Evolutionary conservation across 768 basidiomycete species (phyloP), one percentile per base, ranked within the genome.

Genomic region (Grammothele lineata): DNA sequence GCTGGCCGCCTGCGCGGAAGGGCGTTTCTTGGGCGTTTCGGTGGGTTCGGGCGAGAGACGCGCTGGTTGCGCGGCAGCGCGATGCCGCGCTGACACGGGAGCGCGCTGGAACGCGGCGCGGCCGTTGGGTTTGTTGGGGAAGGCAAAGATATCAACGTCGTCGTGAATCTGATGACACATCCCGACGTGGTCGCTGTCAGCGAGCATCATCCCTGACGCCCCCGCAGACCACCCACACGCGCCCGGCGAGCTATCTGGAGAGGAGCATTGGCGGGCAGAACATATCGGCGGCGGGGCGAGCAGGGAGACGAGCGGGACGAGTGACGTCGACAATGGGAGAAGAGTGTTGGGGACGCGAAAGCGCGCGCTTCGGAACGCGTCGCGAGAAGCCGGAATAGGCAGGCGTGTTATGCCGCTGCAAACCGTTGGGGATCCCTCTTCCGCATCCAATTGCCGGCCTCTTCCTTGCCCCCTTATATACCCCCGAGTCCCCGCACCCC

Each of bases 371-470:
- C 37, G 37, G 37, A 9, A 19, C 27, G 25, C 40, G 40, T 41
- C 40, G 40, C 40, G 40, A 41, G 8, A 40, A 12, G 22, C 40
- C 40, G 40, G 47, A 35, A 42, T 23, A 22, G 22, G 41, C 5
- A 23, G 36, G 40, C 14, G 45, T 7, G 27, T 8, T 11, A 12
- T 26, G 24, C 37, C 19, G 8, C 6, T 21, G 35, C 14, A 22
- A 40, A 47, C 42, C 41, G 45, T 52, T 52, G 51, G 51, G 51
- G 46, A 47, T 38, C 18, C n/a, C 25, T 17, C 36, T 23, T 40
- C 37, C 23, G 23, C 27, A 1, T 4, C 32, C 33, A n/a, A 21
- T 36, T 30, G 47, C 48, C 22, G 48, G 27, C 35, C 35, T 19
- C 21, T 14, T n/a, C 34, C 17, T 12, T 25, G 8, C 15, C 4